Evolutionary conservation across 495 filamentous ascomycete genomes (phyloP), one percentile per base, ranked within the genome.

Genomic region (Pseudoneurospora amorphoporcata): DNA sequence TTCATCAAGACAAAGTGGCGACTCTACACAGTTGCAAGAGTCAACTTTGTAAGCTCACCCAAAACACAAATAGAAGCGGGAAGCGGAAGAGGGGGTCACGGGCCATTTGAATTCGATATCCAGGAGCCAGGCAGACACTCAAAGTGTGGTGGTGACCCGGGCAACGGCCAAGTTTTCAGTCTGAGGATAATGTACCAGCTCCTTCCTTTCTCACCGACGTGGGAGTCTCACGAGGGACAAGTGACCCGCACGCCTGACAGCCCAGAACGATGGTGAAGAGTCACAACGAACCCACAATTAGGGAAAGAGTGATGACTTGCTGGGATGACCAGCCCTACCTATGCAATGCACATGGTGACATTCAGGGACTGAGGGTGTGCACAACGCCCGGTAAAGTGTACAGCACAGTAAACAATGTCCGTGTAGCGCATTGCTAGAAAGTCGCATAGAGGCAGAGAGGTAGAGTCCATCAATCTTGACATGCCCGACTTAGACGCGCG

Each of bases 261-360:
- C 19, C 38, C 29, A 61, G 53, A 32, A 61, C 6, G 38, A 37
- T 69, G 71, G 0, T 29, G 40, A 70, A 39, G 72, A 76, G 74
- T 77, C 76, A 77, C 76, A 69, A 39, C 35, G 68, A 71, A 29
- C 39, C 53, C 53, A 61, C 53, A 61, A 61, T 35, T 1, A 23
- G 29, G 0, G 14, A 35, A 61, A 61, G 53, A 61, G 53, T 61
- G 53, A 61, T 61, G 53, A 61, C 53, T 32, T 53, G 45, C 45
- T 53, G 45, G 29, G 1, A 53, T 74, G 70, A 74, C 70, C 73
- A 76, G 73, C 75, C 75, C 58, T 76, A 76, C 75, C 58, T 76
- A 76, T 35, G 23, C 53, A 61, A 61, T 35, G 29, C 53, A 61
- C 29, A 61, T 61, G 53, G 53, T 61, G 53, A 35, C 53, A 61